Evolutionary conservation across 345 rosid species (phyloP), one percentile per base, ranked within the genome.

Genomic region (Citropsis articulata): DNA sequence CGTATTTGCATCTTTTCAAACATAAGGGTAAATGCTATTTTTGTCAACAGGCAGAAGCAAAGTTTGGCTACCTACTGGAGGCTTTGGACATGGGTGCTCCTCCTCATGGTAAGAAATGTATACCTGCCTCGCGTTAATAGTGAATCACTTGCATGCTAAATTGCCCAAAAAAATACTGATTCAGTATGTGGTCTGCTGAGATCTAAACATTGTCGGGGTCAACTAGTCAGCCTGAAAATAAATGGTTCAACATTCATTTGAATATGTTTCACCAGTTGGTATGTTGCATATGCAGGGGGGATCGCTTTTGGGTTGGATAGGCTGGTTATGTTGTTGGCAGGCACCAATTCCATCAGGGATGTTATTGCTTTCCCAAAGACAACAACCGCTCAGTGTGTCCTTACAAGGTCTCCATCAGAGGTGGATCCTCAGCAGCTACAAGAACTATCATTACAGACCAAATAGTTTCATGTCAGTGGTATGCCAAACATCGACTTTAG

Each of bases 11-110:
- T 64, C 14, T 24, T 73, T 35, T 28, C 38, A 13, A 3, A 40
- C 18, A 42, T 35, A 59, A 19, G 63, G 69, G 16, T 18, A 69
- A 69, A n/a, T 61, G 55, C 57, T 64, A 59, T 31, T 53, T 75
- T 57, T 71, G 24, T 80, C 64, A 75, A 64, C 86, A 93, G 99
- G 98, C 98, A 59, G 98, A 96, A 89, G 88, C 83, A 16, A 92
- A 96, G 89, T 96, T 96, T 79, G 99, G 98, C 40, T 96, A 94
- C 85, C 97, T 96, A 75, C 84, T 93, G 71, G 99, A 96, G 89
- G 98, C 98, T 79, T 88, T 96, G 66, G 98, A 96, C 81, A 94
- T 94, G 91, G 99, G 99, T 79, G 99, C 99, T 78, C 99, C 99
- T 70, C 99, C 99, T 48, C 98, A 93, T 80, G 99, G 99, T 93